Base-by-base conservation (phyloP, 768 basidiomycete species). In the Holtermannia corniformis region DNA sequence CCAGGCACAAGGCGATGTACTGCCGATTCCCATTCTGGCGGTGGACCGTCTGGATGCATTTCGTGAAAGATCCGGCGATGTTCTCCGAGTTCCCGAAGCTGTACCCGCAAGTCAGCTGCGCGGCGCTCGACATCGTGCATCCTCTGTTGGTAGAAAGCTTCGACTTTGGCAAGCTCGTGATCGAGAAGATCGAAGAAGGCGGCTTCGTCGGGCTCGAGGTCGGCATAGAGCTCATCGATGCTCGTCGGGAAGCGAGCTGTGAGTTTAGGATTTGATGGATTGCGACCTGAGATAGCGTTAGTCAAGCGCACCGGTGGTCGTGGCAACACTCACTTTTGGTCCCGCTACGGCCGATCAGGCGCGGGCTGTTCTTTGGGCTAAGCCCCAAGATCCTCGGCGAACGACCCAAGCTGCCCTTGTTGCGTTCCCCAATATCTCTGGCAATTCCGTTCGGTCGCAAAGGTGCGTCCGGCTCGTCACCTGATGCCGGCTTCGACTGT, bases 171-270 rank as follows among this genome's bases (percentile, higher is more conserved):
- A 2, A 96, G 75, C 67, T 99, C 84, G 0, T 66, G 66, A 59
- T 95, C 86, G 5, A 96, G 76, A 21, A 81, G 76, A 2, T 80
- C 77, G 55, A 97, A 87, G 74, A 95, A 97, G 4, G 76, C 76
- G 25, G 73, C 64, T 63, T 92, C 85, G 21, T 78, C 73, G 0
- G 80, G 76, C 12, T 81, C 77, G 19, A 91, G 75, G 10, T 77
- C 70, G 3, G 78, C 75, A 16, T 85, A 67, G 19, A 76, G 58
- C 19, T 76, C 72, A 0, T 68, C 61, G 23, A 76, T 62, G 10
- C 66, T 56, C 12, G 49, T 49, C 3, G 68, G 65, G 41, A 52
- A 55, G 12, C 62, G 52, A 16, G 50, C 44, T 19, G 57, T 22
- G 0, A 55, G 10, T 10, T n/a, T n/a, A 10, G 43, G 20, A 20